Base-by-base conservation (phyloP, 2,329 filamentous ascomycete genomes). In the Neofusicoccum laricinum region DNA sequence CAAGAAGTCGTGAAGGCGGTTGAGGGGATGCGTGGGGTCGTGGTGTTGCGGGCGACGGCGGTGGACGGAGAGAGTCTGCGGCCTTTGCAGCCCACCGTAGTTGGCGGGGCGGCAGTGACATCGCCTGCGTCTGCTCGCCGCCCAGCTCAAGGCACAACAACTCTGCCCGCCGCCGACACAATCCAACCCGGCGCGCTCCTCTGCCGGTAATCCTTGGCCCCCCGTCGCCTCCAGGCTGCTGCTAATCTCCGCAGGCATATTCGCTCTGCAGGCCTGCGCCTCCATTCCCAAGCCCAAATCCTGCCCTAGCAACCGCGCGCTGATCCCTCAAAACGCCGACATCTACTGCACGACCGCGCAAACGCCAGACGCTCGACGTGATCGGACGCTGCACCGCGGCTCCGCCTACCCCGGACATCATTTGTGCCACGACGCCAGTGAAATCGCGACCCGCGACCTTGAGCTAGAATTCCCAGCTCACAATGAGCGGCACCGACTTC, bases 401-500 rank as follows among this genome's bases (percentile, higher is more conserved):
- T 15, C 30, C 21, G 7, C 15, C 40, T 30, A 21, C n/a, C 55
- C 41, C 17, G 30, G 40, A 10, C 55, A 8, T 25, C 30, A 19
- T 19, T 59, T 10, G 55, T 46, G 15, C 40, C n/a, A 36, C 55
- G 1, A 7, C 36, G 8, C 2, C 4, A 36, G 55, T 40, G 55
- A 36, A n/a, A 59, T 46, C 55, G 40, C n/a, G 30, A 41, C 7
- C 58, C 40, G 14, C 63, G 51, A 64, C 63, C 55, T 49, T 12
- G 57, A 62, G 21, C 41, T 36, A 49, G 66, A 38, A 36, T 50
- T 53, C 65, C 38, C 68, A 70, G 61, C 66, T 73, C 80, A 82
- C 73, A 72, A 97, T 97, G 93, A 96, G 93, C 71, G 93, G 93
- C 77, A 96, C 92, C 78, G 95, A 99, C 82, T 99, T 98, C 77